phyloP scores from a whole-genome alignment of 441 rosid genomes.

The Arabidopsis lyrata region DNA sequence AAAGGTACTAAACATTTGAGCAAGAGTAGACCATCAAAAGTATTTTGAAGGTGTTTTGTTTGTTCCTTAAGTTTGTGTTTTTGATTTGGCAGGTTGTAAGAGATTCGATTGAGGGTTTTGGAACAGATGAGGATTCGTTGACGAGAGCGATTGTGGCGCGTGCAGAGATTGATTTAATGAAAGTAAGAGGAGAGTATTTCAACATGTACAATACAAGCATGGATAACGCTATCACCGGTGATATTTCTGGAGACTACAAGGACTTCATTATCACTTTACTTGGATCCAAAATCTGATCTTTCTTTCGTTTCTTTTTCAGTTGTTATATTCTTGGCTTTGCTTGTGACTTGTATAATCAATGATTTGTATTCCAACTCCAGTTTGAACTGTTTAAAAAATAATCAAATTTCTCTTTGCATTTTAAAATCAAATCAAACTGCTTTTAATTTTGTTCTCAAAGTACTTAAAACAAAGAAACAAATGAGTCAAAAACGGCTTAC shows the following conservation, averaged over 20 bases:
- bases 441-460: background rate
- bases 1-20: constrained; percentile 52
- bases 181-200: constrained; percentile 64
- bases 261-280: constrained; percentile 74
- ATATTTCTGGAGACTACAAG: constrained; percentile 80
- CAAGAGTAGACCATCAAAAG: background rate
- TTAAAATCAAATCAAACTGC: background rate
- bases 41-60: background rate
- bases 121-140: constrained; percentile 87
- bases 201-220: constrained; percentile 60
- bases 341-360: constrained; percentile 29
- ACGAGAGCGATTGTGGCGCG: constrained; percentile 78
- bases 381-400: constrained; percentile 12
- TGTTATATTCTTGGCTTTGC: constrained; percentile 22
- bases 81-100: constrained; percentile 54
- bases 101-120: constrained; percentile 65
- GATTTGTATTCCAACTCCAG: background rate
- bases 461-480: background rate
- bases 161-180: constrained; percentile 82
- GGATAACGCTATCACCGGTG: constrained; percentile 69
- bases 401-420: background rate
- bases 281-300: constrained; percentile 57
- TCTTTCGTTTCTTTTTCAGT: background rate
- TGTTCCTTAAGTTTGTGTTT: constrained; percentile 5
- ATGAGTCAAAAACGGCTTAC: background rate